Evolutionary conservation across 2,329 filamentous ascomycete genomes (phyloP).

Genomic region (Aspergillus fijiensis): DNA sequence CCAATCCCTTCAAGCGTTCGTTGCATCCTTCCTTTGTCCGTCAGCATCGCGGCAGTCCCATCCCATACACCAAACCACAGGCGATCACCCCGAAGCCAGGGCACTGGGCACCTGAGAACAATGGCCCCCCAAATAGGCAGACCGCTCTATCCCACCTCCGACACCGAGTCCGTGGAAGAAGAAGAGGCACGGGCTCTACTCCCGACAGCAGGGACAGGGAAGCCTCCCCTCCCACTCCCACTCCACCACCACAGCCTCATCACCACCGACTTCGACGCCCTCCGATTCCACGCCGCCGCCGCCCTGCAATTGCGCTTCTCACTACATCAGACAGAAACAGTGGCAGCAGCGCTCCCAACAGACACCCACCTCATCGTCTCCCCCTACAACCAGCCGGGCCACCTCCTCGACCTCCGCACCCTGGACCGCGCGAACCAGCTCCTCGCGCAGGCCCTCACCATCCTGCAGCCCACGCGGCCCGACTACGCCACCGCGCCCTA

Average conservation of each 20-base stretch:
- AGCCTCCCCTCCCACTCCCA: not conserved
- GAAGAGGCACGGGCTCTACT: not conserved
- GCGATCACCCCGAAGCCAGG: not conserved
- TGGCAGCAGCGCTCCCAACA: slow-evolving; percentile 6
- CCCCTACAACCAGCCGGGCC: slow-evolving; percentile 69
- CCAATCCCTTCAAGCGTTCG: not conserved
- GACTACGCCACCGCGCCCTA: slow-evolving; percentile 80
- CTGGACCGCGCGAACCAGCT: slow-evolving; percentile 66
- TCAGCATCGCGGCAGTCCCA: not conserved
- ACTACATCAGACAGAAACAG: not conserved
- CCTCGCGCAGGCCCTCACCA: slow-evolving; percentile 68
- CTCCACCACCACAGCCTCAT: slow-evolving; percentile 34
- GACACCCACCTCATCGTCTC: slow-evolving; percentile 61
- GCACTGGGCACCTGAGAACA: not conserved
- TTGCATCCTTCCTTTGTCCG: not conserved
- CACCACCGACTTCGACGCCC: slow-evolving; percentile 33
- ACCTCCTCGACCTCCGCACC: slow-evolving; percentile 70
- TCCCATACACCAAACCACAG: not conserved
- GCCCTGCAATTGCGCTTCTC: slow-evolving; percentile 29
- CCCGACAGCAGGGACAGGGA: too few relatives aligned
- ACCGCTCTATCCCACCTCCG: slow-evolving; percentile 1
- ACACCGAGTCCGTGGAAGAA: not conserved
- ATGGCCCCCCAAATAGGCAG: slow-evolving; percentile 15
- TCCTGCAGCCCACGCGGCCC: slow-evolving; percentile 59
- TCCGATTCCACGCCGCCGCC: slow-evolving; percentile 37